phyloP scores from a whole-genome alignment of 106 monocot genomes.

The Apostasia shenzhenica region DNA sequence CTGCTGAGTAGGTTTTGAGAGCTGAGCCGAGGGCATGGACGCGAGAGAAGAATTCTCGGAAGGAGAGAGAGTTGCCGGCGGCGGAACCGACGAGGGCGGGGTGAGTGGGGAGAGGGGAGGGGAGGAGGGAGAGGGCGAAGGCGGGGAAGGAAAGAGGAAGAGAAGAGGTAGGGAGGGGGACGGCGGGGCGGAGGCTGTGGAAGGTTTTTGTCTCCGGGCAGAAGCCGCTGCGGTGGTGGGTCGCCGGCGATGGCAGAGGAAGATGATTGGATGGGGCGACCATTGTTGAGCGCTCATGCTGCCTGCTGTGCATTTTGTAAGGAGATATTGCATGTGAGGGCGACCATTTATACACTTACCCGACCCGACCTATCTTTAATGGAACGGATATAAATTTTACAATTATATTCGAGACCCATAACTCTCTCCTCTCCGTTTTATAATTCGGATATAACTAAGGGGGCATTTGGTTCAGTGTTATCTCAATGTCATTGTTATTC shows the following conservation, averaged over 20 bases:
- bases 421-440: too few species aligned
- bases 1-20: conserved; percentile 3
- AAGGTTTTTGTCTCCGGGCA: conserved; percentile 23
- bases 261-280: not conserved
- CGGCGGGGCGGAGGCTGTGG: conserved; percentile 35
- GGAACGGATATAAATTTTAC: too few species aligned
- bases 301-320: too few species aligned
- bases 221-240: conserved; percentile 32
- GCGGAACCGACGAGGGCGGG: conserved; percentile 38
- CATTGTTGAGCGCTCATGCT: too few species aligned
- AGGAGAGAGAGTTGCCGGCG: conserved; percentile 32
- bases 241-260: not conserved
- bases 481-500: too few species aligned
- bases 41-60: conserved; percentile 25
- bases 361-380: too few species aligned
- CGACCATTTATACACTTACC: too few species aligned
- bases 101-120: conserved; percentile 30
- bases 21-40: conserved; percentile 21
- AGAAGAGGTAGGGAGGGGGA: conserved; percentile 22
- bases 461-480: too few species aligned
- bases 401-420: too few species aligned
- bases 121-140: conserved; percentile 41
- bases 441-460: too few species aligned
- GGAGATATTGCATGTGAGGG: too few species aligned
- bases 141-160: conserved; percentile 31